Evolutionary conservation across 106 monocot species (phyloP).

Genomic region (Platanthera zijinensis): DNA sequence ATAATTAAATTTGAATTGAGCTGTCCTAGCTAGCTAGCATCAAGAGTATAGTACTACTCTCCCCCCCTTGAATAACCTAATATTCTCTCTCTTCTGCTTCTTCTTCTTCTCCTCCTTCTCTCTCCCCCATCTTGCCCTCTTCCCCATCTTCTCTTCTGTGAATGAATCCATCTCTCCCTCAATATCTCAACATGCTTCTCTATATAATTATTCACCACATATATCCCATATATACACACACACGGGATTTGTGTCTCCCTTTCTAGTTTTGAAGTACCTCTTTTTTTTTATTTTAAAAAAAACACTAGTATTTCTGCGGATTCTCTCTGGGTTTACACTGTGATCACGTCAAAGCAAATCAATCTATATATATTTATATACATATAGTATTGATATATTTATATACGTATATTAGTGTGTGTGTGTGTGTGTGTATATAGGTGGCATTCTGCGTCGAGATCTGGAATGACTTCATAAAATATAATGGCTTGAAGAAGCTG

Average conservation of each 20-base stretch:
- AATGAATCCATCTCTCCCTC: not conserved
- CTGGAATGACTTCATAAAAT: not conserved
- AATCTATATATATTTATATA: too few relatives aligned
- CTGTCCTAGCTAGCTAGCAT: not conserved
- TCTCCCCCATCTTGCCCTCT: slow-evolving; percentile 3
- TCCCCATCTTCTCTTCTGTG: not conserved
- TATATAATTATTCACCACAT: not conserved
- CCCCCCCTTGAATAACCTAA: not conserved
- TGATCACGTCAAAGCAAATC: too few relatives aligned
- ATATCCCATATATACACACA: not conserved
- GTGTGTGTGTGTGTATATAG: too few relatives aligned
- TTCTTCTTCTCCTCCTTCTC: slow-evolving; percentile 4
- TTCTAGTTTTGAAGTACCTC: too few relatives aligned
- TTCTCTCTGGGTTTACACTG: too few relatives aligned
- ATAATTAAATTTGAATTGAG: not conserved
- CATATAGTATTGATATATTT: too few relatives aligned
- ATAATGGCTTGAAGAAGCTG: slow-evolving; percentile 29
- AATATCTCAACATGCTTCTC: not conserved
- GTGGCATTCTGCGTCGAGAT: too few relatives aligned
- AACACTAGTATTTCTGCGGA: too few relatives aligned
- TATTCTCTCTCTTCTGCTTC: not conserved
- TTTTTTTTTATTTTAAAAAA: too few relatives aligned
- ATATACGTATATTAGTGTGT: too few relatives aligned
- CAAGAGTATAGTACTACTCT: not conserved
- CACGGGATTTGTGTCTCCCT: not conserved